Conservation (phyloP, 768 basidiomycete species). For the Rhodotorula babjevae region DNA sequence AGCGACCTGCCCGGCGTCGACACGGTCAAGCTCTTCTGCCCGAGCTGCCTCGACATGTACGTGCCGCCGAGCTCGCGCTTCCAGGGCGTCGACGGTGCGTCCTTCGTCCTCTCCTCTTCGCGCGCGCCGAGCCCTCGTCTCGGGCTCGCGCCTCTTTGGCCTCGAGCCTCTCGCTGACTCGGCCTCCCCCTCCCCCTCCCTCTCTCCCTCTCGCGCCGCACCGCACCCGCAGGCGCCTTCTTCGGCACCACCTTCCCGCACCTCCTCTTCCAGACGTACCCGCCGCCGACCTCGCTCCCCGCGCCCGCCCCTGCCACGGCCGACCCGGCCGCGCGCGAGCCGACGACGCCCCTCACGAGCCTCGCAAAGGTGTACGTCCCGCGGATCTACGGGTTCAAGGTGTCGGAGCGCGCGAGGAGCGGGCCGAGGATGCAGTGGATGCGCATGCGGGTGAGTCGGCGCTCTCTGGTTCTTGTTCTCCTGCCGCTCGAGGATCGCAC, state of each 20-base stretch:
- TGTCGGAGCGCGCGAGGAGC: constrained; percentile 86
- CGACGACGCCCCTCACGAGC: constrained; percentile 38
- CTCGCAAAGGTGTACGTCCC: constrained; percentile 70
- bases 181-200: too few relatives aligned
- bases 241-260: constrained; percentile 99
- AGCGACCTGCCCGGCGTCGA: constrained; percentile 93
- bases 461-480: too few relatives aligned
- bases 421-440: constrained; percentile 98
- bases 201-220: too few relatives aligned
- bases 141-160: too few relatives aligned
- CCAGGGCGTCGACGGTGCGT: constrained; percentile 87
- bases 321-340: constrained; percentile 9
- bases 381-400: constrained; percentile 94
- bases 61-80: constrained; percentile 91
- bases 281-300: constrained; percentile 15
- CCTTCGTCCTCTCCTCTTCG: background rate
- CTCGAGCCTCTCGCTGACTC: background rate
- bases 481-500: too few relatives aligned
- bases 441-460: constrained; percentile 56
- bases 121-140: too few relatives aligned
- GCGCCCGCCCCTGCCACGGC: constrained; percentile 23
- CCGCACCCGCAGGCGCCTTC: constrained; percentile 88
- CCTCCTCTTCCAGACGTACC: constrained; percentile 92
- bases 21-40: constrained; percentile 96
- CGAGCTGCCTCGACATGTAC: constrained; percentile 96